A percentile compares a stretch with the other conserved stretches of the same genome.
These are phyloP conservation scores for Aspergillus biplanus DNA, from an alignment of 495 filamentous ascomycete genomes.

Conservation along the genomic window DNA sequence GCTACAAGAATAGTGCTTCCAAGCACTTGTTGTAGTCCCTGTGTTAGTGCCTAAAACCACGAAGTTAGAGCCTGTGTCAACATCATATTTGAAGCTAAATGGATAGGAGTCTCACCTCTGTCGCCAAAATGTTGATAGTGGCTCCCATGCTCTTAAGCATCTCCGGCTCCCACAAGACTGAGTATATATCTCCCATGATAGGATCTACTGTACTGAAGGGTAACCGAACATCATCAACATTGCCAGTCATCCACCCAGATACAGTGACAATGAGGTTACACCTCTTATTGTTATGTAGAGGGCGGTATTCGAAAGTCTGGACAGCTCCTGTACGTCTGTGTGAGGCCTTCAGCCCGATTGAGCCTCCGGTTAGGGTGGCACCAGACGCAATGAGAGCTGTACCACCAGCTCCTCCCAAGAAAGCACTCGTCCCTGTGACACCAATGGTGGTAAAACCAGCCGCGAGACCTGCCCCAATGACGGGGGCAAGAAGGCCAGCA, in stretches of 20 bases:
- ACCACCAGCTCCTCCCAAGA: constrained; percentile 89
- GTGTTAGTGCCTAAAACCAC: constrained; percentile 75
- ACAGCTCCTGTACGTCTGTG: constrained; percentile 86
- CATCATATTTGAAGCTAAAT: background rate
- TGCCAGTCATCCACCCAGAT: constrained; percentile 98
- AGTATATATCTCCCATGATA: constrained; percentile 98
- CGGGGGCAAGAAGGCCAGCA: constrained; percentile 86
- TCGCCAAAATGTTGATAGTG: constrained; percentile 97
- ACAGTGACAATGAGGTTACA: constrained; percentile 96
- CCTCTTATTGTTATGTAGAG: constrained; percentile 95
- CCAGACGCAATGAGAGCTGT: constrained; percentile 91
- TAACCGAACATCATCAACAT: constrained; percentile 92
- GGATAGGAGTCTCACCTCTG: constrained; percentile 67
- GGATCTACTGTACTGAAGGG: constrained; percentile 96
- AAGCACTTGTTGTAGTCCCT: constrained; percentile 94
- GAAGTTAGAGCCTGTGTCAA: constrained; percentile 15
- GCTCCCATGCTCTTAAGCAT: constrained; percentile 97
- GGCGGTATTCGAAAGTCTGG: constrained; percentile 94
- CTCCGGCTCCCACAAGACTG: constrained; percentile 96
- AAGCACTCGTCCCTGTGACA: constrained; percentile 83
- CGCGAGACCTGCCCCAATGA: constrained; percentile 93
- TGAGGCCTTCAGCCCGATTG: constrained; percentile 84
- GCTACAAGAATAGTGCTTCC: constrained; percentile 85
- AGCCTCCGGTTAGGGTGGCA: constrained; percentile 83
- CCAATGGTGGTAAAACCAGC: constrained; percentile 96